These are phyloP conservation scores for Megacollybia marginata DNA, from an alignment of 768 basidiomycete species.

Conservation along the genomic window DNA sequence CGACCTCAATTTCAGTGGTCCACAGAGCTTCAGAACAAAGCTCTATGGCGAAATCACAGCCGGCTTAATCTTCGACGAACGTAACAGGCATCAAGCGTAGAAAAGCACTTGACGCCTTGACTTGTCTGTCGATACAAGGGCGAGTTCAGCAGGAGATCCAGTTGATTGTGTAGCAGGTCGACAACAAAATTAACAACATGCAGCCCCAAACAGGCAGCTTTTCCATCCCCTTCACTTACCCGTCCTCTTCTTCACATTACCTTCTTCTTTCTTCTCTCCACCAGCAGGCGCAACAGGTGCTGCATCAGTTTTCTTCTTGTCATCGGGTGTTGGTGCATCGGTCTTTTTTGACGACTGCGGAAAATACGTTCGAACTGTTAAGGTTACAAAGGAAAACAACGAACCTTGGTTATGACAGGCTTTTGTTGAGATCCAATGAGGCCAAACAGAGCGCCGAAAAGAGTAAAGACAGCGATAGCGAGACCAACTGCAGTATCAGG, in stretches of 20 bases:
- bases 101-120: too few relatives aligned
- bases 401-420: conserved; percentile 61
- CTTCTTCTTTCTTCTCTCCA: conserved; percentile 69
- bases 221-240: conserved; percentile 1
- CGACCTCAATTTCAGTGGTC: too few relatives aligned
- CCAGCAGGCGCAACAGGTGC: conserved; percentile 68
- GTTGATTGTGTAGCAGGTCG: background rate
- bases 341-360: conserved; percentile 69
- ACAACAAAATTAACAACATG: background rate
- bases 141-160: background rate
- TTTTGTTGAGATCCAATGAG: conserved; percentile 69
- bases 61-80: too few relatives aligned
- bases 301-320: conserved; percentile 56
- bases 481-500: conserved; percentile 84
- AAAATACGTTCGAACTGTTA: conserved; percentile 2
- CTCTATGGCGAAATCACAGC: too few relatives aligned
- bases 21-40: too few relatives aligned
- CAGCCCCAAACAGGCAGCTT: background rate
- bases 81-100: too few relatives aligned
- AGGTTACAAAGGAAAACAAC: conserved; percentile 6
- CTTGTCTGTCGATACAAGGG: too few relatives aligned
- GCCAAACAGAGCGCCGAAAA: conserved; percentile 75
- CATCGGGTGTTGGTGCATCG: conserved; percentile 54
- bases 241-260: conserved; percentile 61
- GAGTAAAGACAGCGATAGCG: conserved; percentile 62